Base-by-base conservation (phyloP, 2,329 filamentous ascomycete species). In the Aspergillus eucalypticola region DNA sequence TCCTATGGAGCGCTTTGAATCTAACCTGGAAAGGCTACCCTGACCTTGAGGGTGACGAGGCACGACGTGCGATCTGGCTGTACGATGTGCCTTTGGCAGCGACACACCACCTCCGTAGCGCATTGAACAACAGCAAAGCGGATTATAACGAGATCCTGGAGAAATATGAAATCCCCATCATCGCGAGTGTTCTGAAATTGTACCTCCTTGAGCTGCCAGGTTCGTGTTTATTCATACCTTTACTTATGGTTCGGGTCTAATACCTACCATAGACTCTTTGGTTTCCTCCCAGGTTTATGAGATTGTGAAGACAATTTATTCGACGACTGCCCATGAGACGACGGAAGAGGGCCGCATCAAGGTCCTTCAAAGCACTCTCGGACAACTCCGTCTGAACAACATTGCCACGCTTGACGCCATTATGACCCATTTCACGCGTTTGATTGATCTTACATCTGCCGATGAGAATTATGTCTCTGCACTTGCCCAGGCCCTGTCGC, bases 211-310 rank as follows among this genome's bases (percentile, higher is more conserved):
- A 99, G 79, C 85, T 99, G 59, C 95, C 95, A 71, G 91, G 91
- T 96, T 83, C 72, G 89, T 79, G 19, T n/a, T 7, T 17, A 50
- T 48, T 27, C 54, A 23, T 10, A 44, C 58, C 15, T 29, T 46
- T 10, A 63, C 78, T 64, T 44, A 11, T 13, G 55, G 42, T 21
- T 17, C 48, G 19, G n/a, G 10, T n/a, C 49, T 60, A 48, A 60
- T 25, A 23, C 15, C 5, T 39, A 2, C 21, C 13, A 4, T 67
- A 95, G 95, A 99, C 78, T 98, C 95, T n/a, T 84, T 99, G 63
- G 94, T 99, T 63, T 98, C 95, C 59, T 96, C 92, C 42, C 94
- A 98, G 75, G 92, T 99, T 60, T 99, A 99, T 76, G 96, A 99
- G 79, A 98, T 99, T 72, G 89, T 99, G 74, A 93, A 96, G 79